Conservation (phyloP, 2,329 filamentous ascomycete species). For the Fusarium multiceps region DNA sequence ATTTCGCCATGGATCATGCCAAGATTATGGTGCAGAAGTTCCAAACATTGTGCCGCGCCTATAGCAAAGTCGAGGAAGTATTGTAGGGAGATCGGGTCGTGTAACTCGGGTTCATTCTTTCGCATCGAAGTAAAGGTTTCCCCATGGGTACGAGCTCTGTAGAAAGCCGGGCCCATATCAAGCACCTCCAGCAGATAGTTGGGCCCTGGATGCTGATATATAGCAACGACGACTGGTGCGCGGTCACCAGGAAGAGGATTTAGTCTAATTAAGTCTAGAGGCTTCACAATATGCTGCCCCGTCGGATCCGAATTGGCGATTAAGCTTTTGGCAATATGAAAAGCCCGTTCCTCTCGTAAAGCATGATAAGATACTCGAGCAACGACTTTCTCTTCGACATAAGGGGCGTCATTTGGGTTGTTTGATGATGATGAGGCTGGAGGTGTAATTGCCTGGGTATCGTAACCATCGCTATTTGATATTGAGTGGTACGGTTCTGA, state of each 20-base stretch:
- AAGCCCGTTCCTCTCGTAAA: constrained; percentile 86
- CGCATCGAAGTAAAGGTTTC: constrained; percentile 61
- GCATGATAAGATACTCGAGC: constrained; percentile 86
- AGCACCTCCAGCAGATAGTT: constrained; percentile 79
- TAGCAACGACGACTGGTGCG: constrained; percentile 77
- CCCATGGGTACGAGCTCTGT: constrained; percentile 64
- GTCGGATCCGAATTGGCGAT: constrained; percentile 77
- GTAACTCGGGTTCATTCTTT: constrained; percentile 60
- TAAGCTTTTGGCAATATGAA: constrained; percentile 81
- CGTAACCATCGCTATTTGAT: constrained; percentile 51
- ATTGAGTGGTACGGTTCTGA: constrained; percentile 54
- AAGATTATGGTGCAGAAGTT: constrained; percentile 90
- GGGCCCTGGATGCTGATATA: constrained; percentile 81
- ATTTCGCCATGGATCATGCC: constrained; percentile 92
- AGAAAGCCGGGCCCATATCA: constrained; percentile 82
- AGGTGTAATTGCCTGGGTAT: constrained; percentile 52
- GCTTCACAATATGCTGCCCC: constrained; percentile 80
- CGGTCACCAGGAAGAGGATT: constrained; percentile 75
- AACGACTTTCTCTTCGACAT: constrained; percentile 74
- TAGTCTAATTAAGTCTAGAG: constrained; percentile 81
- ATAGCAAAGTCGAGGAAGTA: constrained; percentile 92
- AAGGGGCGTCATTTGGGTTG: constrained; percentile 59
- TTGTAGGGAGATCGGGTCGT: constrained; percentile 74
- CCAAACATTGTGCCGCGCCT: constrained; percentile 84
- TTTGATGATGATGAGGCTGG: constrained; percentile 50